Base-by-base conservation (phyloP, 2,329 filamentous ascomycete species). In the Bipolaris gigantea region DNA sequence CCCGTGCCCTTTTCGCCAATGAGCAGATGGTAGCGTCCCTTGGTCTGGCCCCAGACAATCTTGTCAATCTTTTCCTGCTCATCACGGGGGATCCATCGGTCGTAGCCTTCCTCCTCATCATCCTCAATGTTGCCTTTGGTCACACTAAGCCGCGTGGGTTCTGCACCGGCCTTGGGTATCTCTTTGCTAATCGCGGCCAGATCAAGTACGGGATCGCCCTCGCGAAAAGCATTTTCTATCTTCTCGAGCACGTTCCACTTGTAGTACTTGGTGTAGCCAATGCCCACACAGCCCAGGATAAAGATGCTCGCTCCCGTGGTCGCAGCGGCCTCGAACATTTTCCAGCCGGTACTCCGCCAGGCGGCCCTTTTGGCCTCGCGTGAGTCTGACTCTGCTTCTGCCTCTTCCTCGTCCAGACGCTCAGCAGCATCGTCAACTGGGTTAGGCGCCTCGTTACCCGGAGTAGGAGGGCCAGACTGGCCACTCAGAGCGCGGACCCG, bases 1-100 rank as follows among this genome's bases (percentile, higher is more conserved):
- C 94, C 94, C 0, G 90, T 95, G 5, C 94, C 94, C 76, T 99
- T 97, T 70, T 97, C 94, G 40, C 94, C 94, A 42, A 97, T 86
- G 2, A 99, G 80, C 2, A 99, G 82, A 74, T 94, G 90, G 70
- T 99, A 99, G 70, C 95, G 92, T 10, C 94, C 94, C 41, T 80
- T 80, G 25, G 85, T 80, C 2, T 80, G 76, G 1, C 94, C 94
- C 43, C 82, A 77, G 21, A 99, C 83, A 60, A 99, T 97, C n/a
- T 77, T 79, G 72, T 99, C 88, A 58, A 99, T 87, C 55, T 82
- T 85, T 4, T 78, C 73, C 73, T 99, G 94, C 77, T 99, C 93
- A 13, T 89, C 85, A 25, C 93, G 87, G 60, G 84, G 76, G 45
- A 97, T 86, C 94, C 94, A 97, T 65, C 89, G 86, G 62, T 88